Conservation (phyloP, 1,284 basidiomycete genomes). For the Austroboletus sp. region DNA sequence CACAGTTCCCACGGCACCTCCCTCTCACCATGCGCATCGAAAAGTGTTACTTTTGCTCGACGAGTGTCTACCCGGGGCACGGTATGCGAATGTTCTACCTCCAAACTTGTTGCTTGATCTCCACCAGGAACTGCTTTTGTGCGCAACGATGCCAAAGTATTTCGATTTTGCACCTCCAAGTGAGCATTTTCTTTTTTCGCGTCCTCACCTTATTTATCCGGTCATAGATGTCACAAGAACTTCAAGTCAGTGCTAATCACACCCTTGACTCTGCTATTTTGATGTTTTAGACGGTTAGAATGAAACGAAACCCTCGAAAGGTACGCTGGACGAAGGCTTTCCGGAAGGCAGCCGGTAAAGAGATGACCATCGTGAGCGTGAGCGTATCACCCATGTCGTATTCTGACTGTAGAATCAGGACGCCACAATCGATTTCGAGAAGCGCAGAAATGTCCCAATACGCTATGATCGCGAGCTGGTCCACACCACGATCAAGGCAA, state of each 20-base stretch:
- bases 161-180: slow-evolving; percentile 96
- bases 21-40: slow-evolving; percentile 64
- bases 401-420: slow-evolving; percentile 52
- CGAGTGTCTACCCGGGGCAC: slow-evolving; percentile 91
- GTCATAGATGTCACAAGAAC: slow-evolving; percentile 85
- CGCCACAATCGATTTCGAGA: slow-evolving; percentile 98
- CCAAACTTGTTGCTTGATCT: neutral
- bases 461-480: slow-evolving; percentile 95
- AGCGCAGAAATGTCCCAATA: slow-evolving; percentile 94
- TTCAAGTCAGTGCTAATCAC: slow-evolving; percentile 66
- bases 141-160: slow-evolving; percentile 92
- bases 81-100: slow-evolving; percentile 40
- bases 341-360: slow-evolving; percentile 96
- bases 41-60: slow-evolving; percentile 91
- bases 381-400: neutral
- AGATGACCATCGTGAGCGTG: slow-evolving; percentile 90
- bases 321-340: slow-evolving; percentile 99
- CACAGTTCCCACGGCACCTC: slow-evolving; percentile 22
- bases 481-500: slow-evolving; percentile 91
- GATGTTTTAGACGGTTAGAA: slow-evolving; percentile 45
- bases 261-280: neutral
- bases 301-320: slow-evolving; percentile 99
- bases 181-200: slow-evolving; percentile 37
- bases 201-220: slow-evolving; percentile 9
- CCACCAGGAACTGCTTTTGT: slow-evolving; percentile 81